Conservation (phyloP, 2,329 filamentous ascomycete species). For the Cercospora sesami region DNA sequence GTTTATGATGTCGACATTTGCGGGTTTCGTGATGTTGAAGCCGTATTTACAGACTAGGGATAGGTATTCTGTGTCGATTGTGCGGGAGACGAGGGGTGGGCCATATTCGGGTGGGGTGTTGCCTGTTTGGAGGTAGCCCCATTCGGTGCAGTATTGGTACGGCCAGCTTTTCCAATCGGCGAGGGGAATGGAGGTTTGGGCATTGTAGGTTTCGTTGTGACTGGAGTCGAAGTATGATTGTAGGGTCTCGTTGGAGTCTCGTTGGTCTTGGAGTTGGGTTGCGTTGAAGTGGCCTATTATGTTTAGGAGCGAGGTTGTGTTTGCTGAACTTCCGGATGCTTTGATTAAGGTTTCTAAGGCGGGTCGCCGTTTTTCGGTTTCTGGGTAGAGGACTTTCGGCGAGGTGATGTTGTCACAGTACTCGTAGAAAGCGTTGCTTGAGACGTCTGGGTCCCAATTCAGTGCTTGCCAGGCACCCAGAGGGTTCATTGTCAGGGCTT, state of each 20-base stretch:
- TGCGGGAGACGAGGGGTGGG: constrained; percentile 70
- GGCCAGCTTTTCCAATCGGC: constrained; percentile 49
- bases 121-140: constrained; percentile 77
- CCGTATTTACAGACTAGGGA: constrained; percentile 63
- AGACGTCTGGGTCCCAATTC: constrained; percentile 61
- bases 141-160: constrained; percentile 57
- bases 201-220: constrained; percentile 47
- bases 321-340: constrained; percentile 49
- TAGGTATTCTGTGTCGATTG: constrained; percentile 63
- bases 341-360: constrained; percentile 49
- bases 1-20: constrained; percentile 69
- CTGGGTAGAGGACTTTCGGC: constrained; percentile 46
- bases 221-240: constrained; percentile 53
- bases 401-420: constrained; percentile 60
- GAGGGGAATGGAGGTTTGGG: constrained; percentile 14
- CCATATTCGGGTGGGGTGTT: constrained; percentile 61
- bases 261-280: constrained; percentile 46
- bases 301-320: constrained; percentile 57
- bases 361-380: constrained; percentile 41
- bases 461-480: constrained; percentile 55
- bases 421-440: constrained; percentile 50
- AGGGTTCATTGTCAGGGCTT: constrained; percentile 21
- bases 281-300: constrained; percentile 57
- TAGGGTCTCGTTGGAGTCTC: constrained; percentile 41
- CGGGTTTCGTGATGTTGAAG: constrained; percentile 67